Conservation (phyloP, 768 basidiomycete species). For the Suillus cothurnatus region DNA sequence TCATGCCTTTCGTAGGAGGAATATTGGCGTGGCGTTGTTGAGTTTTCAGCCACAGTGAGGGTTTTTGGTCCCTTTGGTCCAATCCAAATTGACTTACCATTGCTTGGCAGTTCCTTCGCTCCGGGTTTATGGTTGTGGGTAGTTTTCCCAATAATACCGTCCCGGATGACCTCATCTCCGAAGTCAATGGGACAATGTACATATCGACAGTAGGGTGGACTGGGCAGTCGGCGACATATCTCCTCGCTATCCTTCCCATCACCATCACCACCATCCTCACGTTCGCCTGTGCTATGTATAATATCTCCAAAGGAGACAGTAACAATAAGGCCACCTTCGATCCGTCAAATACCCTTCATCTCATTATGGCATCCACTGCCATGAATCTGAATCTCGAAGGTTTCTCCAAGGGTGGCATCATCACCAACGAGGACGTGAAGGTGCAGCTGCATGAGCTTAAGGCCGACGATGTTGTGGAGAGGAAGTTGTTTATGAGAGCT, state of each 20-base stretch:
- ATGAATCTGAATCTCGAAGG: not conserved
- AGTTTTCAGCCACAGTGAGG: conserved; percentile 21
- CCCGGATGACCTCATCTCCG: not conserved
- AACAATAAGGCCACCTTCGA: not conserved
- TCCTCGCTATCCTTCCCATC: conserved; percentile 10
- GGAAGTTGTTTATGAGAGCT: not conserved
- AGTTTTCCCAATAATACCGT: not conserved
- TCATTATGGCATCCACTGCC: conserved; percentile 10
- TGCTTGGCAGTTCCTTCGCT: conserved; percentile 5
- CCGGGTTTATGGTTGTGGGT: conserved; percentile 7
- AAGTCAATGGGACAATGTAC: conserved; percentile 6
- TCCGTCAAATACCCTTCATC: conserved; percentile 5
- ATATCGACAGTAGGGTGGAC: conserved; percentile 10
- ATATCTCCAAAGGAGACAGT: not conserved
- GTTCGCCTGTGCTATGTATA: conserved; percentile 2
- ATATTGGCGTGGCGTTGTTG: conserved; percentile 20
- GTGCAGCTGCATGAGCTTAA: not conserved
- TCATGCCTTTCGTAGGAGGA: conserved; percentile 9
- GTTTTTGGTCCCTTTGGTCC: not conserved
- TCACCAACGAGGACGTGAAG: not conserved
- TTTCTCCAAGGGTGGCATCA: not conserved
- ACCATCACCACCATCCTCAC: conserved; percentile 1
- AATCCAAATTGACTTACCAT: not conserved
- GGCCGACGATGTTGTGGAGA: not conserved
- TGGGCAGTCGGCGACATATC: not conserved